Evolutionary conservation across 2,329 filamentous ascomycete species (phyloP).

Genomic region (Fusarium sp.): DNA sequence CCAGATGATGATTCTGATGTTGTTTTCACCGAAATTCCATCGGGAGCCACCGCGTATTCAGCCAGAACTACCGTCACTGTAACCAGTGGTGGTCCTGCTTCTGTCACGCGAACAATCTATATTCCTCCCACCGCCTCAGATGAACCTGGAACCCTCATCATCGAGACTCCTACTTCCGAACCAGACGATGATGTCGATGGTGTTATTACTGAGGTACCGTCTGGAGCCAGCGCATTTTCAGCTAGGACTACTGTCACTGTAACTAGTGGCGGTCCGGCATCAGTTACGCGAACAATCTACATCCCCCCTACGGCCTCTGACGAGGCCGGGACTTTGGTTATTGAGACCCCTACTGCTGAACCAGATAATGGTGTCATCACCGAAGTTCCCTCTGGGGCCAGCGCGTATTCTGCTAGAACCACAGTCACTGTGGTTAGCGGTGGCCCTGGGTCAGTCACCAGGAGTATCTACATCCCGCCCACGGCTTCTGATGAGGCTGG

Average conservation of each 20-base stretch:
- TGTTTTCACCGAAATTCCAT: not conserved
- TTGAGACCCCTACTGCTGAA: not conserved
- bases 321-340: slow-evolving; percentile 6
- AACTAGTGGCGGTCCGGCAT: slow-evolving; percentile 3
- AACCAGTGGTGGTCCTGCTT: slow-evolving; percentile 4
- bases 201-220: not conserved
- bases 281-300: not conserved
- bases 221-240: fast-evolving
- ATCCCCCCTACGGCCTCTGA: not conserved
- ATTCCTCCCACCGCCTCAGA: not conserved
- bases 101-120: not conserved
- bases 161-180: not conserved
- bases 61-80: slow-evolving; percentile 7
- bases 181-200: fast-evolving
- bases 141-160: slow-evolving; percentile 7
- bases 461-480: not conserved
- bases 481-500: not conserved
- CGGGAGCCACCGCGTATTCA: not conserved
- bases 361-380: no score
- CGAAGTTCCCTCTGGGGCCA: not conserved
- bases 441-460: not conserved
- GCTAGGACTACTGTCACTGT: slow-evolving; percentile 5
- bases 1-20: not conserved
- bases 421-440: not conserved
- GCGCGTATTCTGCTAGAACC: not conserved